Percentiles rank a stretch among this genome's conserved stretches.
Conservation (phyloP, 2,329 filamentous ascomycete species). For the Stagonosporopsis cucurbitacearum region DNA sequence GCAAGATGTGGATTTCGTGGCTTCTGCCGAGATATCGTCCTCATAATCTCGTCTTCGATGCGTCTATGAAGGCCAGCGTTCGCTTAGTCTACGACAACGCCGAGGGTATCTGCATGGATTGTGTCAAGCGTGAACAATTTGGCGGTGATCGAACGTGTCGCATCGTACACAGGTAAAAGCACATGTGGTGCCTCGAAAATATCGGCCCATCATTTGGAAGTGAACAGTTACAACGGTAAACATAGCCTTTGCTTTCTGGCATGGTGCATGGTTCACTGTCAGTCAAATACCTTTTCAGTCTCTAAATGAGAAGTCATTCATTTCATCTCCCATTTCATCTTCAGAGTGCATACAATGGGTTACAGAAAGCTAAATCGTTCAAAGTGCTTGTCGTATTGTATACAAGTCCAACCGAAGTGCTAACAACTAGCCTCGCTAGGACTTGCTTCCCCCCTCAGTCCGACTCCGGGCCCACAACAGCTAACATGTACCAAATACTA, state of each 20-base stretch:
- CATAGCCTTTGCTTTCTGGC: too few species aligned
- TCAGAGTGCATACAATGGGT: not conserved
- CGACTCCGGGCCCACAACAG: slow-evolving; percentile 1
- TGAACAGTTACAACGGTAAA: too few species aligned
- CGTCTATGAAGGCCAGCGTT: too few species aligned
- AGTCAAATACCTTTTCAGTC: too few species aligned
- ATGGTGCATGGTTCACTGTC: too few species aligned
- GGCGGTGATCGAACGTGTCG: not conserved
- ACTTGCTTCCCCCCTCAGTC: slow-evolving; percentile 5
- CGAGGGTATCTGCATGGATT: not conserved
- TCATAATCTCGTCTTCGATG: too few species aligned
- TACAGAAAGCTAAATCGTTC: not conserved
- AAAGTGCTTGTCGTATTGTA: not conserved
- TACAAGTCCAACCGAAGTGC: not conserved
- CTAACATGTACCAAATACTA: not conserved
- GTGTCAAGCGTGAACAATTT: not conserved
- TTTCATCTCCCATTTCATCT: not conserved
- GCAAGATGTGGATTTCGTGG: too few species aligned
- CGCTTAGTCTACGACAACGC: not conserved
- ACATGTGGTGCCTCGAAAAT: too few species aligned
- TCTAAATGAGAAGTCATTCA: too few species aligned
- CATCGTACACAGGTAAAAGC: not conserved
- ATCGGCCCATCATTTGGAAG: too few species aligned
- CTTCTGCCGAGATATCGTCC: too few species aligned
- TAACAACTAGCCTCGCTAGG: not conserved